phyloP scores from a whole-genome alignment of 1,284 basidiomycete genomes.

The Pascua guehoae region DNA sequence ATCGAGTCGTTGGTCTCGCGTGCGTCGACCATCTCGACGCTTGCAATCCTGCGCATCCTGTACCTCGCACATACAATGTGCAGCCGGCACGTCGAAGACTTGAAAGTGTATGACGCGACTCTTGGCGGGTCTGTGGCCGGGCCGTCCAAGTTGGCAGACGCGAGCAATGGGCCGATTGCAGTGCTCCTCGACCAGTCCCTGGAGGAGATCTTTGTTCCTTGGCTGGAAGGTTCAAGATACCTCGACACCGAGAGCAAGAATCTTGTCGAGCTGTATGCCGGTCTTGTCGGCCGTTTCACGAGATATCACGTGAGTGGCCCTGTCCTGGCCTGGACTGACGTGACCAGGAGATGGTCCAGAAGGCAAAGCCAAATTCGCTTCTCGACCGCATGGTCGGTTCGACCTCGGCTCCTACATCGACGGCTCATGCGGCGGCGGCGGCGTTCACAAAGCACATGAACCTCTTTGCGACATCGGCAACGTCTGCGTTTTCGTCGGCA shows the following conservation, averaged over 20 bases:
- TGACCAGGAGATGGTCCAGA: constrained; percentile 66
- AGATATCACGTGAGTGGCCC: constrained; percentile 73
- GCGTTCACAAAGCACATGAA: constrained; percentile 67
- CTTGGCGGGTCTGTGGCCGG: constrained; percentile 44
- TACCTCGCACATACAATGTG: constrained; percentile 82
- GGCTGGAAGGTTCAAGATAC: constrained; percentile 86
- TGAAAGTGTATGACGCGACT: constrained; percentile 85
- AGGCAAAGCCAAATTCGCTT: constrained; percentile 74
- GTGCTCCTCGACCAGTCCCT: constrained; percentile 89
- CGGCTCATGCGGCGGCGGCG: constrained; percentile 59
- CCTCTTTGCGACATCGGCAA: constrained; percentile 50
- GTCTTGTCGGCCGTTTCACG: constrained; percentile 71
- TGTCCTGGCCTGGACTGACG: constrained; percentile 1
- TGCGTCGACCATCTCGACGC: constrained; percentile 70
- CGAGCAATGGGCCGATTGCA: constrained; percentile 53
- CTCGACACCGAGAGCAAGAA: constrained; percentile 88
- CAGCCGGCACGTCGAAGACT: constrained; percentile 77
- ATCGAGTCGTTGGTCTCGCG: constrained; percentile 78
- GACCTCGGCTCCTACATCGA: constrained; percentile 57
- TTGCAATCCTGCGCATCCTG: constrained; percentile 86
- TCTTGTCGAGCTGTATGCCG: constrained; percentile 75
- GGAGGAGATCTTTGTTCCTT: constrained; percentile 94
- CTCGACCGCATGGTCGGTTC: constrained; percentile 82
- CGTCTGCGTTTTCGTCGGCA: constrained; percentile 14
- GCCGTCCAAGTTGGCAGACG: constrained; percentile 16